Evolutionary conservation across 306 rosid species (phyloP), one percentile per base, ranked within the genome.

Genomic region (Acacia crassicarpa): DNA sequence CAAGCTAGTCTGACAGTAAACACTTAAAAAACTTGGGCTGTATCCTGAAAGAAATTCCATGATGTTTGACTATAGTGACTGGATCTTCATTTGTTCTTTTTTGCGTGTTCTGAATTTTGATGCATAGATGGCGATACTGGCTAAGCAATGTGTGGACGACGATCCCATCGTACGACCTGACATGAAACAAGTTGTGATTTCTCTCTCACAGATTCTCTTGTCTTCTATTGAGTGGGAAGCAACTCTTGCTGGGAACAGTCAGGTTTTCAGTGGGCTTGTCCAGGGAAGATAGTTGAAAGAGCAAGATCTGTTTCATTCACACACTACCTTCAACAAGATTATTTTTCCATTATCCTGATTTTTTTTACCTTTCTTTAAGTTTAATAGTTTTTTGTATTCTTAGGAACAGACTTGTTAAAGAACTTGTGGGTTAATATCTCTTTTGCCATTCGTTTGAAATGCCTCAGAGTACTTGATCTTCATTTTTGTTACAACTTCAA

Each of bases 181-280:
- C 78, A 93, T 95, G 99, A 95, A 91, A 72, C 92, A 91, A 78
- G 78, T 91, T 5, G 98, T 93, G 90, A 95, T 95, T 69, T 88
- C 99, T 15, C 83, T 93, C 80, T 95, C 99, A 19, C 99, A 95
- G 79, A 90, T 93, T 78, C 93, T 92, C 40, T 90, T 95, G 15
- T 92, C 98, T 68, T 92, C 99, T 2, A 84, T 95, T 69, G 99
- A 95, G 88, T 95, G 99, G 99, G 99, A 95, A 89, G 99, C 99
- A 35, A 95, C 99, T 84, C 94, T 95, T 9, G 98, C 99, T 3
- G 99, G 99, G 75, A 95, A 91, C 88, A 95, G 99, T 85, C 99
- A 95, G 85, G 98, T 95, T 63, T 95, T 95, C 83, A 93, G 99
- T 87, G 99, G 99, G 25, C 99, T 93, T 84, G 99, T 95, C 77